These are phyloP conservation scores for Boletus reticulatus DNA, from an alignment of 768 basidiomycete species.

Conservation along the genomic window DNA sequence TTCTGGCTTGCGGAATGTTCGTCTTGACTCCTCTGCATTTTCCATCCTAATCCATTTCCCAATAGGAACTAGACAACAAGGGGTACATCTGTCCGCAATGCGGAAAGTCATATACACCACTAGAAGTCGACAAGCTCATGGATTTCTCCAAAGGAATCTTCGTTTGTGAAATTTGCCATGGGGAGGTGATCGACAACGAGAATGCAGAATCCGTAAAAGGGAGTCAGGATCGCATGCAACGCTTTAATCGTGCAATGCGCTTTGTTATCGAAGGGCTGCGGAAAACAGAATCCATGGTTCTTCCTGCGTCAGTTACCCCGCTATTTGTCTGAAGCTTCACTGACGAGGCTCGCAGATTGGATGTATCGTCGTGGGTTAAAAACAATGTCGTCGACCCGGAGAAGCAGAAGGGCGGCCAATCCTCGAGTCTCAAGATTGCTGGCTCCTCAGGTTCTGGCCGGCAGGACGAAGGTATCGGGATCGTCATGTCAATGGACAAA, in stretches of 20 bases:
- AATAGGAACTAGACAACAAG: slow-evolving; percentile 91
- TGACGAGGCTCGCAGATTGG: slow-evolving; percentile 51
- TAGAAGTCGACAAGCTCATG: slow-evolving; percentile 84
- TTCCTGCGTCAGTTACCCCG: slow-evolving; percentile 65
- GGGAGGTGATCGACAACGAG: slow-evolving; percentile 89
- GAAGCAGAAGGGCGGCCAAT: slow-evolving; percentile 51
- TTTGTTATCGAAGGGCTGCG: slow-evolving; percentile 85
- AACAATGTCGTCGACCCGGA: slow-evolving; percentile 65
- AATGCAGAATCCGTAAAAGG: slow-evolving; percentile 81
- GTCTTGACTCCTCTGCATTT: slow-evolving; percentile 21
- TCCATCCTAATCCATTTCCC: background rate
- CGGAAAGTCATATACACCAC: slow-evolving; percentile 74
- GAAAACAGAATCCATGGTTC: slow-evolving; percentile 82
- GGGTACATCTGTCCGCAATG: slow-evolving; percentile 97
- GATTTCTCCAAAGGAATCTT: slow-evolving; percentile 65
- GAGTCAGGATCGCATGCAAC: slow-evolving; percentile 92
- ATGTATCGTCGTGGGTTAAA: slow-evolving; percentile 81
- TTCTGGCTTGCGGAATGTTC: slow-evolving; percentile 81
- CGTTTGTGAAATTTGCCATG: slow-evolving; percentile 84
- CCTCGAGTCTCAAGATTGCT: slow-evolving; percentile 67
- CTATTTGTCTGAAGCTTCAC: background rate
- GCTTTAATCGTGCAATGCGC: slow-evolving; percentile 89
- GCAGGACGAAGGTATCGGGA: slow-evolving; percentile 60
- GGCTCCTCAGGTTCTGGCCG: slow-evolving; percentile 58
- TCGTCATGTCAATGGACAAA: slow-evolving; percentile 89